These are phyloP conservation scores for Beta macrorhiza DNA, from an alignment of 179 eudicot species.

Conservation along the genomic window DNA sequence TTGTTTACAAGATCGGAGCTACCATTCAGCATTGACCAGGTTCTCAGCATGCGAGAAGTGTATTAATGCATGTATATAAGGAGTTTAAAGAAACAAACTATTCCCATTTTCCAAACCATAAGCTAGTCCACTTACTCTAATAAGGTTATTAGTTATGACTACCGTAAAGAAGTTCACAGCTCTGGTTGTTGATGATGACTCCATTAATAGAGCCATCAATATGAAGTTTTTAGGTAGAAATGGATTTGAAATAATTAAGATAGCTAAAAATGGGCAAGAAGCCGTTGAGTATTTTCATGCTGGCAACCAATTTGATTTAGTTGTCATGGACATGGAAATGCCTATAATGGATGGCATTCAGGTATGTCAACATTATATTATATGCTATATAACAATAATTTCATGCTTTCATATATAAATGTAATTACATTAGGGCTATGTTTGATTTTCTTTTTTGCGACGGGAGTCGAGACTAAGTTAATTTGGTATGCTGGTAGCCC, in stretches of 20 bases:
- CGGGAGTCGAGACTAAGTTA: too few species aligned
- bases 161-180: conserved; percentile 3
- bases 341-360: conserved; percentile 17
- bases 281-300: conserved; percentile 12
- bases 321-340: conserved; percentile 25
- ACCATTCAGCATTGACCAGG: too few species aligned
- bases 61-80: neutral
- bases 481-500: too few species aligned
- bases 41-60: too few species aligned
- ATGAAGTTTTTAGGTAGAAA: conserved; percentile 13
- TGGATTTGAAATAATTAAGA: conserved; percentile 2
- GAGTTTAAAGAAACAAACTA: neutral
- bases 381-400: too few species aligned
- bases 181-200: conserved; percentile 18
- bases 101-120: neutral
- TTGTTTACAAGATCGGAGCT: too few species aligned
- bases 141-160: neutral
- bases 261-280: conserved; percentile 13
- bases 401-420: too few species aligned
- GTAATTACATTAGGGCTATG: too few species aligned
- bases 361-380: neutral
- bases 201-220: neutral
- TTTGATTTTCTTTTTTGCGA: too few species aligned
- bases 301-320: conserved; percentile 15
- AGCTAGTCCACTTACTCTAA: neutral